These are phyloP conservation scores for Paramecium tetraurelia DNA, from an alignment of 73 alveolate species.

Conservation along the genomic window DNA sequence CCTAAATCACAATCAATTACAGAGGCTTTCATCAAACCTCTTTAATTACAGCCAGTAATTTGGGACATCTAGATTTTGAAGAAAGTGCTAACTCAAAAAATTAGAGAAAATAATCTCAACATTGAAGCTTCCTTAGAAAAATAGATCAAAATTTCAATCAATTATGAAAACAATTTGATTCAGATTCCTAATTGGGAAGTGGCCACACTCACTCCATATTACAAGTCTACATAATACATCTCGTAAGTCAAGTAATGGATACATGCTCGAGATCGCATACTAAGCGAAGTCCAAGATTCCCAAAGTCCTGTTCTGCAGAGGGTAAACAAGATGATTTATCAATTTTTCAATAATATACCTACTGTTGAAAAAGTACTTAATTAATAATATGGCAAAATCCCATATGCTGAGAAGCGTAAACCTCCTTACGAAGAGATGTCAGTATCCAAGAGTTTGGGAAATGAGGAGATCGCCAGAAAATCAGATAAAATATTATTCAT, in stretches of 20 bases:
- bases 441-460: neutral
- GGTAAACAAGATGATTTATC: neutral
- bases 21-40: neutral
- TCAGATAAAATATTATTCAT: neutral
- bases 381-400: constrained; percentile 39
- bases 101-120: neutral
- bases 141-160: neutral
- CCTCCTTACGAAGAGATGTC: constrained; percentile 43
- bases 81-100: neutral
- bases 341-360: neutral
- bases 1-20: neutral
- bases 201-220: neutral
- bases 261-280: neutral
- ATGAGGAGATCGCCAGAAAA: constrained; percentile 21
- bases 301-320: neutral
- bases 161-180: neutral
- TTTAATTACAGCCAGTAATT: neutral
- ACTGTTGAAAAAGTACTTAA: constrained; percentile 30
- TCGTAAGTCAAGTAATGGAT: constrained; percentile 41
- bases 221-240: neutral
- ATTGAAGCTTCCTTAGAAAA: constrained; percentile 1
- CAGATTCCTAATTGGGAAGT: neutral
- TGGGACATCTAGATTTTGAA: neutral
- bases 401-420: constrained; percentile 25
- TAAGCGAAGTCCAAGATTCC: neutral